phyloP scores from a whole-genome alignment of 2,329 filamentous ascomycete genomes.

The Neopestalotiopsis clavispora region DNA sequence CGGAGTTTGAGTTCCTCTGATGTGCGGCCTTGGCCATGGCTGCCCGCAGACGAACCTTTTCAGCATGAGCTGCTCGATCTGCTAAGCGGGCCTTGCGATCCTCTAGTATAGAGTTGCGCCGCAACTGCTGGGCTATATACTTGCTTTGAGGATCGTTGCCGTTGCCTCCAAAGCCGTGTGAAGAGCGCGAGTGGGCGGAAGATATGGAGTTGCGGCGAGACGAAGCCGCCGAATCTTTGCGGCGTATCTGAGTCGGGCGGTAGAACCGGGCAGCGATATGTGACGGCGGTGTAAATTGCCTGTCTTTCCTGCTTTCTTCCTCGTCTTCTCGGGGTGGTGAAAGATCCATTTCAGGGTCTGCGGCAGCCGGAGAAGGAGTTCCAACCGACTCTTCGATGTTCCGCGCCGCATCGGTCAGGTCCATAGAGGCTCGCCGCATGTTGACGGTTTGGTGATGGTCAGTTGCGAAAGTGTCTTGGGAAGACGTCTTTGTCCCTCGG shows the following conservation, averaged over 20 bases:
- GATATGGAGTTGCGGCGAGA: conserved; percentile 82
- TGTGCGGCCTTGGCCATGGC: conserved; percentile 74
- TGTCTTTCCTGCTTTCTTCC: conserved; percentile 37
- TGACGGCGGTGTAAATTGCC: conserved; percentile 68
- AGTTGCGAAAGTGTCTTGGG: not conserved
- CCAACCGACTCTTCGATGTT: conserved; percentile 42
- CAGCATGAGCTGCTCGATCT: conserved; percentile 80
- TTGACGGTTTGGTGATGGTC: conserved; percentile 25
- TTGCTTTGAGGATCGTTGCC: conserved; percentile 71
- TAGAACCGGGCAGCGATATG: conserved; percentile 82
- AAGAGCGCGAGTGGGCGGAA: conserved; percentile 74
- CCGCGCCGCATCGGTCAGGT: conserved; percentile 47
- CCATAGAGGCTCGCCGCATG: conserved; percentile 49
- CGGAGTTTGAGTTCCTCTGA: conserved; percentile 67
- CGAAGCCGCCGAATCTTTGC: conserved; percentile 77
- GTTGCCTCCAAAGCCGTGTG: conserved; percentile 57
- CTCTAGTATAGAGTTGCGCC: conserved; percentile 80
- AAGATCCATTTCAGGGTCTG: conserved; percentile 37
- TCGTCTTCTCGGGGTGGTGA: conserved; percentile 38
- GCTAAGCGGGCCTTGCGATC: conserved; percentile 80
- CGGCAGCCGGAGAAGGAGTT: conserved; percentile 31
- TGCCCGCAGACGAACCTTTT: conserved; percentile 79
- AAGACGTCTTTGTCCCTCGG: conserved; percentile 12
- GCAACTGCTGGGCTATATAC: conserved; percentile 78
- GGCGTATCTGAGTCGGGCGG: conserved; percentile 67